These are phyloP conservation scores for Pelargonium australe DNA, from an alignment of 441 rosid species.

Conservation along the genomic window DNA sequence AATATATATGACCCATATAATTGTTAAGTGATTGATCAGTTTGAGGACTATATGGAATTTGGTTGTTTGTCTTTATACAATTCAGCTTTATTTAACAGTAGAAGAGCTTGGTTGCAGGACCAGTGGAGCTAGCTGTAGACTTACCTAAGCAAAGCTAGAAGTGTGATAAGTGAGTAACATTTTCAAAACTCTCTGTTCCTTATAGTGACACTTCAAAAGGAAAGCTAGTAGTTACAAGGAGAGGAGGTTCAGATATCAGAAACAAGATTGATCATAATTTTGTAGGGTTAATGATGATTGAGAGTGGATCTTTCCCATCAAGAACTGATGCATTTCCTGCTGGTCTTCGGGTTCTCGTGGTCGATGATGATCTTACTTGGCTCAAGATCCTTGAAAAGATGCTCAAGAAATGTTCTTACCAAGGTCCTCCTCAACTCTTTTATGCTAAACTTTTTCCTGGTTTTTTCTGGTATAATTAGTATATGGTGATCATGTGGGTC, in stretches of 20 bases:
- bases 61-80: too few relatives aligned
- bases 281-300: constrained; percentile 1
- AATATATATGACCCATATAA: too few relatives aligned
- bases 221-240: not conserved
- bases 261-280: not conserved
- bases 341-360: constrained; percentile 7
- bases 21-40: too few relatives aligned
- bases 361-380: constrained; percentile 10
- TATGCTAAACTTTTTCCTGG: not conserved
- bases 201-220: not conserved
- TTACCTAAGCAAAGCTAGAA: not conserved
- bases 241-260: not conserved
- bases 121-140: not conserved
- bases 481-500: not conserved
- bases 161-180: constrained; percentile 9
- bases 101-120: too few relatives aligned
- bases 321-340: constrained; percentile 6
- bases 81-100: too few relatives aligned
- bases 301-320: constrained; percentile 8
- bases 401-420: constrained; percentile 8
- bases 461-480: not conserved
- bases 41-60: not conserved
- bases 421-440: not conserved
- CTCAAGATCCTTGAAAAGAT: constrained; percentile 11
- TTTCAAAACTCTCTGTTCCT: constrained; percentile 5